Evolutionary conservation across 2,329 filamentous ascomycete genomes (phyloP).

Genomic region (Fusarium domesticum): DNA sequence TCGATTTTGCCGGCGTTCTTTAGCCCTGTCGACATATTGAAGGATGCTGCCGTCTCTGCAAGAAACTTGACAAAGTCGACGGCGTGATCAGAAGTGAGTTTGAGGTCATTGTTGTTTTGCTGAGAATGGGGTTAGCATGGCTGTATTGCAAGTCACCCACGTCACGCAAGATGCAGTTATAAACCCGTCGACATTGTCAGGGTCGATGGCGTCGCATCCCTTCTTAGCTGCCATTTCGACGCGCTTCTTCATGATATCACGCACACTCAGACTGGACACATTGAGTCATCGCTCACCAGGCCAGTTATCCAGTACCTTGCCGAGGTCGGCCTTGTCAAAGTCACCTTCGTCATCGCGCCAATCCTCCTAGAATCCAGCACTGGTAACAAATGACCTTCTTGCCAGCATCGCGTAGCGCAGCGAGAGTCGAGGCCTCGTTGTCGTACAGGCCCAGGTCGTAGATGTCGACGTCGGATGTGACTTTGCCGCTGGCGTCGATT

Average conservation of each 20-base stretch:
- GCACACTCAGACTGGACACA: conserved; percentile 52
- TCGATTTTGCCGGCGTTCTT: conserved; percentile 67
- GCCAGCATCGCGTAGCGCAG: conserved; percentile 53
- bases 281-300: conserved; percentile 64
- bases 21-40: conserved; percentile 59
- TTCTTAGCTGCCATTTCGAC: conserved; percentile 57
- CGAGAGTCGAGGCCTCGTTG: conserved; percentile 41
- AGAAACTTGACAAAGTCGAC: conserved; percentile 60
- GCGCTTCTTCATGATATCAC: conserved; percentile 60
- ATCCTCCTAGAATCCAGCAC: conserved; percentile 64
- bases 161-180: conserved; percentile 41
- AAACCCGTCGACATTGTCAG: conserved; percentile 67
- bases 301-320: conserved; percentile 60
- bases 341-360: conserved; percentile 55
- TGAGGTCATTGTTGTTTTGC: conserved; percentile 59
- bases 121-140: background rate
- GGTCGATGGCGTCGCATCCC: conserved; percentile 66
- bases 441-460: conserved; percentile 53
- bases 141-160: rapidly evolving
- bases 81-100: conserved; percentile 53
- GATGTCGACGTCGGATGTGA: conserved; percentile 46
- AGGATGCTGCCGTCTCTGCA: conserved; percentile 42
- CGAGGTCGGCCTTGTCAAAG: conserved; percentile 56
- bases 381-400: conserved; percentile 69
- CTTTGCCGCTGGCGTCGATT: conserved; percentile 36